Base-by-base conservation (phyloP, 345 rosid species). In the Murraya koenigii region DNA sequence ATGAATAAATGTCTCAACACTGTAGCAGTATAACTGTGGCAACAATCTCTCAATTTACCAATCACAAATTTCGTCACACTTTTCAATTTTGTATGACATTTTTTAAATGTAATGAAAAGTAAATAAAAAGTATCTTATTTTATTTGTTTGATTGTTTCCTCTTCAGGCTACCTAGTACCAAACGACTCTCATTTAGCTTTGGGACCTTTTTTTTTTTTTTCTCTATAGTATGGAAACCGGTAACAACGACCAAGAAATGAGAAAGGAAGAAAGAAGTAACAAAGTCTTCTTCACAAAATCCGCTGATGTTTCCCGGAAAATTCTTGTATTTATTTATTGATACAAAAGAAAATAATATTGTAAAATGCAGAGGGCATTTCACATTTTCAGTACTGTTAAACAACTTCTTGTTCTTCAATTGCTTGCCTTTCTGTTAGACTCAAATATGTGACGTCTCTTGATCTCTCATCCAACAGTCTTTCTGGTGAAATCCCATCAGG, bases 401-500 rank as follows among this genome's bases (percentile, higher is more conserved):
- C 20, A 5, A 52, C 4, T n/a, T 7, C 14, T 33, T 54, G 47
- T 72, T 72, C 26, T 72, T 44, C 23, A 8, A 20, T 36, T 55
- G 75, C 28, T 71, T 33, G 36, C 75, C 47, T 28, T 1, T 55
- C n/a, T 33, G 2, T 22, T n/a, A 25, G 89, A 20, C 56, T 91
- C 75, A 5, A 0, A 0, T 84, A 0, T 33, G 85, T 67, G 33
- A 90, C 97, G 0, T 8, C 23, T 55, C 85, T 95, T 1, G 98
- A 93, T 79, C 95, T 95, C 39, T 93, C 99, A 2, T 79, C 78
- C 26, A 93, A 95, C 78, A 75, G 64, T 1, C 90, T 95, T 79
- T 88, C 98, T 0, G 99, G 98, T 8, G 39, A 6, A 11, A 93
- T 95, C 77, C 97, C 99, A 0, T 10, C 0, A 1, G 13, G 0